Conservation (phyloP, 805 yeast species). For the Lipomyces chichibuensis region DNA sequence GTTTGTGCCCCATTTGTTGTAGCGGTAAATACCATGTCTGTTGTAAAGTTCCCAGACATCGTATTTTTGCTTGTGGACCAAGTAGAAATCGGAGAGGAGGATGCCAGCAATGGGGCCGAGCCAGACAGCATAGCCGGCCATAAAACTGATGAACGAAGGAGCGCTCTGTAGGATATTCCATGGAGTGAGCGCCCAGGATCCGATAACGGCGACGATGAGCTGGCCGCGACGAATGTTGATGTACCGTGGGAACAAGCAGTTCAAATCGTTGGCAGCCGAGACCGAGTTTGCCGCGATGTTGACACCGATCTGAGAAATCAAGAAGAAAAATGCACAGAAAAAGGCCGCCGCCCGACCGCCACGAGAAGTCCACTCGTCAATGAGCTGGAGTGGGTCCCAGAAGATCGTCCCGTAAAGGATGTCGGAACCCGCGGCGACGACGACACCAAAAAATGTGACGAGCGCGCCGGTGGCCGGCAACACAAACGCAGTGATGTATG, state of each 20-base stretch:
- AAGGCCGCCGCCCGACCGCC: constrained; percentile 31
- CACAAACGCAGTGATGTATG: constrained; percentile 8
- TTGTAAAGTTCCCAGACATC: constrained; percentile 33
- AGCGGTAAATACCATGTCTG: constrained; percentile 30
- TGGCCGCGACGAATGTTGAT: constrained; percentile 68
- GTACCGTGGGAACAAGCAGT: constrained; percentile 49
- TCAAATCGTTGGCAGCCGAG: constrained; percentile 47
- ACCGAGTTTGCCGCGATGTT: constrained; percentile 59
- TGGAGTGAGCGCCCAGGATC: constrained; percentile 47
- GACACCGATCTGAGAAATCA: constrained; percentile 72
- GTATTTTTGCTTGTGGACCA: constrained; percentile 27
- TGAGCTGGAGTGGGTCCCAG: constrained; percentile 29
- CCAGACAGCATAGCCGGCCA: constrained; percentile 48
- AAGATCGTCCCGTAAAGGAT: constrained; percentile 19
- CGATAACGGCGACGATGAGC: constrained; percentile 44
- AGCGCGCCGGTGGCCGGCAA: constrained; percentile 15
- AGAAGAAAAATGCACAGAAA: constrained; percentile 49
- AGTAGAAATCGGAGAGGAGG: constrained; percentile 20
- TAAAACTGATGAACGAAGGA: constrained; percentile 44
- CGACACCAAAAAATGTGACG: constrained; percentile 23
- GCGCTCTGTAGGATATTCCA: constrained; percentile 49
- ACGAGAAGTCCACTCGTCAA: constrained; percentile 22
- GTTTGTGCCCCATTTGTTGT: constrained; percentile 33
- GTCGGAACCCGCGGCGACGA: constrained; percentile 27
- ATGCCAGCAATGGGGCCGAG: constrained; percentile 46